Evolutionary conservation across 768 basidiomycete genomes (phyloP), one percentile per base, ranked within the genome.

Genomic region (Tylopilus sp.): DNA sequence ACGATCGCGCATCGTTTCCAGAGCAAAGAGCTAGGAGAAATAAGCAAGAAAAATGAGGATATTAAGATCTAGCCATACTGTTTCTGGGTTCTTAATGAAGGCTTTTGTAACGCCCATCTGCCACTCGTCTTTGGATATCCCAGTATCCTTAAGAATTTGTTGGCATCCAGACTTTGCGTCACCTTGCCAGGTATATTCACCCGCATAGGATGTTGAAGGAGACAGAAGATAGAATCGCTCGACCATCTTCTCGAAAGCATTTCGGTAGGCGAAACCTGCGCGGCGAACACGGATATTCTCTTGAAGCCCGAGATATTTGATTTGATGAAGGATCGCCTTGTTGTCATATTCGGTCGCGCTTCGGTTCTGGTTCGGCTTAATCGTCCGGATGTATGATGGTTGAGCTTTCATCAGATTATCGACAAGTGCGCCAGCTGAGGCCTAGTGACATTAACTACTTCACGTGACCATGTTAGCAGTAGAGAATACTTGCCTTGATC

Each of bases 41-140:
- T 53, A 29, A 30, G 44, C 7, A 49, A 47, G 19, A 10, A 26
- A 11, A 41, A 8, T 19, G 33, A 36, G 44, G 30, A 28, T 44
- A 52, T 44, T 30, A 31, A 22, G 24, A 40, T 17, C 22, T 29
- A 37, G 13, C 66, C 84, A 58, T 69, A 95, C 92, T 19, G 96
- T 98, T 71, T 98, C 97, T 0, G 97, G 97, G 65, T 95, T 98
- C 78, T 98, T 98, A 73, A 99, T 98, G 71, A 99, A 99, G 0
- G 96, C 96, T 66, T 99, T 98, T 2, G 95, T 97, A 4, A 87
- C 84, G 48, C 97, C 97, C 95, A 98, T 97, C 71, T 99, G 97
- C 97, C 97, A 99, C 69, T 99, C 96, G 46, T 98, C 96, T 62
- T 84, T 87, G 7, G 91, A 82, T 62, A 99, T 98, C 25, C 97